A percentile compares a stretch with the other conserved stretches of the same genome.
Evolutionary conservation across 768 basidiomycete species (phyloP).

Genomic region (Trametes meyenii): DNA sequence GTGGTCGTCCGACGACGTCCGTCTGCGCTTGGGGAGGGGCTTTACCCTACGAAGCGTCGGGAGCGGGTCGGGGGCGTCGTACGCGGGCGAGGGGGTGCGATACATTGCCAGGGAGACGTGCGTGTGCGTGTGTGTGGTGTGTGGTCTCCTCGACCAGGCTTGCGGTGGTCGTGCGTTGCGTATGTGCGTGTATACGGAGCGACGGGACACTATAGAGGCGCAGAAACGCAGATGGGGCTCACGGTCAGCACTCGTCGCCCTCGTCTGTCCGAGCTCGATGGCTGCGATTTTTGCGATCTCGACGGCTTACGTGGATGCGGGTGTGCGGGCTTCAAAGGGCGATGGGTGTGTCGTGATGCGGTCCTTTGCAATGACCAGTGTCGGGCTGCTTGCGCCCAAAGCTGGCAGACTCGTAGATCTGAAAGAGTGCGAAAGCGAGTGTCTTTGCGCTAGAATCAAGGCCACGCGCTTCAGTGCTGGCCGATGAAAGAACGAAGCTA

Average conservation of each 20-base stretch:
- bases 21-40: slow-evolving; percentile 77
- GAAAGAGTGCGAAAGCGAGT: neutral
- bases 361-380: neutral
- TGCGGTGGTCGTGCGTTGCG: neutral
- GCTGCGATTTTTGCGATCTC: slow-evolving; percentile 14
- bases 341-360: neutral
- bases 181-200: neutral
- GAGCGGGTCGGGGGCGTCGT: slow-evolving; percentile 63
- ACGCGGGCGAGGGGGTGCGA: slow-evolving; percentile 56
- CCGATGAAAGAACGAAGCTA: neutral
- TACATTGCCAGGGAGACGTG: too few species aligned
- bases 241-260: slow-evolving; percentile 11
- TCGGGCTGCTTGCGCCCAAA: neutral
- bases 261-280: neutral
- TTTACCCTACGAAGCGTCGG: slow-evolving; percentile 66
- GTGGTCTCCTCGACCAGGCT: neutral
- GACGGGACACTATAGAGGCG: neutral
- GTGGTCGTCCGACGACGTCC: slow-evolving; percentile 47
- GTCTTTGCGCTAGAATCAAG: neutral
- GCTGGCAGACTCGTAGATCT: too few species aligned
- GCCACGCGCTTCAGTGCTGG: slow-evolving; percentile 2
- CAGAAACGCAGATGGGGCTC: neutral
- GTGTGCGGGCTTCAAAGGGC: neutral
- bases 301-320: slow-evolving; percentile 16
- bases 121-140: too few species aligned